Conservation (phyloP, 495 filamentous ascomycete species). For the Aspergillus bridgeri region DNA sequence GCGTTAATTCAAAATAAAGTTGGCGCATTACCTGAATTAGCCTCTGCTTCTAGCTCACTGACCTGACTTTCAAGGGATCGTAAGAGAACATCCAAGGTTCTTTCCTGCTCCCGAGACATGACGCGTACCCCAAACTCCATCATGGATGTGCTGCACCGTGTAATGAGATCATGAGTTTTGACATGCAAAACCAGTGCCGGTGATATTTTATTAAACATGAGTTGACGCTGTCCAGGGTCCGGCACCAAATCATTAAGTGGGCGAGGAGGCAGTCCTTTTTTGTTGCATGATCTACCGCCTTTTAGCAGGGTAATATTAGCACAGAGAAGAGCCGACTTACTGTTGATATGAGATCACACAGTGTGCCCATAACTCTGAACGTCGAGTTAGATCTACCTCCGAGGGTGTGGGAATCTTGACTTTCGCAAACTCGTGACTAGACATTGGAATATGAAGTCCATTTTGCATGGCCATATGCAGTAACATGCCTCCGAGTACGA, state of each 20-base stretch:
- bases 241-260: slow-evolving; percentile 32
- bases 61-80: slow-evolving; percentile 34
- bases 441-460: slow-evolving; percentile 47
- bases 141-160: slow-evolving; percentile 32
- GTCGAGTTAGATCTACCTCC: slow-evolving; percentile 34
- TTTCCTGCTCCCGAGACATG: slow-evolving; percentile 39
- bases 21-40: slow-evolving; percentile 24
- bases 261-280: slow-evolving; percentile 38
- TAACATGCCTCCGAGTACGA: slow-evolving; percentile 39
- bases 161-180: slow-evolving; percentile 34
- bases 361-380: slow-evolving; percentile 44
- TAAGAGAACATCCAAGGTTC: slow-evolving; percentile 33
- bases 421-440: slow-evolving; percentile 46
- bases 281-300: slow-evolving; percentile 28
- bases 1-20: background rate
- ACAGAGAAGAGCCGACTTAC: slow-evolving; percentile 16
- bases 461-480: slow-evolving; percentile 50
- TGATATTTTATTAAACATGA: slow-evolving; percentile 30
- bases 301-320: slow-evolving; percentile 3
- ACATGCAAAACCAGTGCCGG: slow-evolving; percentile 32
- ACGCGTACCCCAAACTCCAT: slow-evolving; percentile 36
- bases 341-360: slow-evolving; percentile 41
- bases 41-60: slow-evolving; percentile 31
- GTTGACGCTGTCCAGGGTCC: slow-evolving; percentile 32
- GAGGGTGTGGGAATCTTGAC: slow-evolving; percentile 31